phyloP scores from a whole-genome alignment of 768 basidiomycete species.

The Dioszegia hungarica region DNA sequence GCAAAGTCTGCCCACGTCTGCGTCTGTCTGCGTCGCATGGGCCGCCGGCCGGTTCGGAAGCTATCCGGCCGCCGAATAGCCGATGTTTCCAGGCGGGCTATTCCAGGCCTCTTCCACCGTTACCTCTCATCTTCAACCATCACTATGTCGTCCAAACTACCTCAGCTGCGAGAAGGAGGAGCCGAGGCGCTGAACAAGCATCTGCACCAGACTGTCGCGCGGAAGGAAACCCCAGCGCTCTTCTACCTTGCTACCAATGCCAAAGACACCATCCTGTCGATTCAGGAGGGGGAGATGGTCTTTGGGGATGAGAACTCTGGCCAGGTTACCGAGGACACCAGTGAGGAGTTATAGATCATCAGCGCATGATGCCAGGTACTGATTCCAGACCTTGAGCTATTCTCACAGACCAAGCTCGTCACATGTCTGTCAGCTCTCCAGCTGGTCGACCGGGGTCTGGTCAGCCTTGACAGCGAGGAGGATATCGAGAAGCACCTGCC shows the following conservation, averaged over 20 bases:
- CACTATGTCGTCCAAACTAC: constrained; percentile 1
- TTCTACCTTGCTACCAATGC: constrained; percentile 32
- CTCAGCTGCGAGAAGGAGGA: constrained; percentile 3
- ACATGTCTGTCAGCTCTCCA: constrained; percentile 27
- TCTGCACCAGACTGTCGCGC: constrained; percentile 19
- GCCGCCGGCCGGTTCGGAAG: too few species aligned
- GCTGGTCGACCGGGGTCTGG: constrained; percentile 36
- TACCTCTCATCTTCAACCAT: neutral
- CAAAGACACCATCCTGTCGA: constrained; percentile 29
- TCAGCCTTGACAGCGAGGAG: constrained; percentile 30
- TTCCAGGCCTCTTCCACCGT: too few species aligned
- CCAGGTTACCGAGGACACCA: constrained; percentile 16
- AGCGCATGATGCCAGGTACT: too few species aligned
- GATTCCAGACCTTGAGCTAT: constrained; percentile 35
- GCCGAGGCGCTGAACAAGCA: constrained; percentile 8
- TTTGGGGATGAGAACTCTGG: constrained; percentile 18
- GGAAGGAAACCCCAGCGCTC: constrained; percentile 16
- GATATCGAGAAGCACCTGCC: constrained; percentile 26
- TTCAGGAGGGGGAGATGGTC: constrained; percentile 24
- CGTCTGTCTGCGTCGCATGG: too few species aligned
- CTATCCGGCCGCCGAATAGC: too few species aligned
- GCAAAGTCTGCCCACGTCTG: too few species aligned
- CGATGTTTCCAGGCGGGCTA: too few species aligned
- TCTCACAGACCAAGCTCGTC: constrained; percentile 40
- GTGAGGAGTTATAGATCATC: constrained; percentile 13